A percentile compares a stretch with the other conserved stretches of the same genome.
These are phyloP conservation scores for Xylariales sp. DNA, from an alignment of 2,329 filamentous ascomycete genomes.

Conservation along the genomic window DNA sequence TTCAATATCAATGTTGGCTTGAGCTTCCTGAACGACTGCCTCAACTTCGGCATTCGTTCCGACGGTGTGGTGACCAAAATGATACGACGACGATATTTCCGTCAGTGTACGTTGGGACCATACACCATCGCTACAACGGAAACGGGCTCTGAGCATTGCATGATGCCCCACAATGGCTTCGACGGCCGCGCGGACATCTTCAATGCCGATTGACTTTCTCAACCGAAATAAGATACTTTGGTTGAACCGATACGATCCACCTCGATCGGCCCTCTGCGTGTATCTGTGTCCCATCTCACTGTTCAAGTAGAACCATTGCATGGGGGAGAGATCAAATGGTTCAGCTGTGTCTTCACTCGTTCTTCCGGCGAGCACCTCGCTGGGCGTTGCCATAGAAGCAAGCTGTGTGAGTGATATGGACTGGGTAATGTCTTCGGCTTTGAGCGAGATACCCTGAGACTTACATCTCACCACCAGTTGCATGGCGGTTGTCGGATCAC, in stretches of 20 bases:
- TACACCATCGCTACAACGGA: slow-evolving; percentile 30
- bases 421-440: slow-evolving; percentile 31
- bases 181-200: slow-evolving; percentile 43
- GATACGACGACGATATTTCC: slow-evolving; percentile 37
- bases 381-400: slow-evolving; percentile 29
- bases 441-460: slow-evolving; percentile 33
- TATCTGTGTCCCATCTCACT: slow-evolving; percentile 36
- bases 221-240: slow-evolving; percentile 45
- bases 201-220: slow-evolving; percentile 33
- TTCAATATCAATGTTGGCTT: slow-evolving; percentile 42
- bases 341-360: slow-evolving; percentile 30
- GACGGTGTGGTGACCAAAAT: slow-evolving; percentile 37
- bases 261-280: slow-evolving; percentile 22
- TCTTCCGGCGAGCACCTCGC: slow-evolving; percentile 23
- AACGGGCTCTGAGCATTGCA: slow-evolving; percentile 46
- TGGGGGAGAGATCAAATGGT: slow-evolving; percentile 44
- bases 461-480: slow-evolving; percentile 34
- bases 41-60: slow-evolving; percentile 37
- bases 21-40: slow-evolving; percentile 34
- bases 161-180: slow-evolving; percentile 46
- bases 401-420: slow-evolving; percentile 34
- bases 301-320: slow-evolving; percentile 50
- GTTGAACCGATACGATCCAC: slow-evolving; percentile 43
- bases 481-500: slow-evolving; percentile 34
- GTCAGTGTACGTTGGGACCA: slow-evolving; percentile 44